phyloP scores from a whole-genome alignment of 1,139 yeast species.

The Saccharomyces hybrid region DNA sequence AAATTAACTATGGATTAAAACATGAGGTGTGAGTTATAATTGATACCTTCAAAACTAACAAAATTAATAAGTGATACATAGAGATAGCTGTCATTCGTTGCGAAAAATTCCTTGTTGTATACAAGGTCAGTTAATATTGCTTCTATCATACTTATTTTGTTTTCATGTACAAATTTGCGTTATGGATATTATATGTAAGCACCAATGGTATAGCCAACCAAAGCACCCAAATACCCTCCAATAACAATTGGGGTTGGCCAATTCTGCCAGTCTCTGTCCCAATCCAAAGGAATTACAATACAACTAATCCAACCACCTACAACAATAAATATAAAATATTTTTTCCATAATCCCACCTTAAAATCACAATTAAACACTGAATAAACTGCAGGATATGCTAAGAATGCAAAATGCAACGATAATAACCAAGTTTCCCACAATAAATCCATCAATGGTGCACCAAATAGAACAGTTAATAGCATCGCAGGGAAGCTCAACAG shows the following conservation, averaged over 20 bases:
- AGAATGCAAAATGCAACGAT: conserved; percentile 56
- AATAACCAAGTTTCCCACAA: conserved; percentile 54
- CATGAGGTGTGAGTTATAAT: no score
- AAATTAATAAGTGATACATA: neutral
- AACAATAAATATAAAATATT: conserved; percentile 41
- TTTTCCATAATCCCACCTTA: conserved; percentile 42
- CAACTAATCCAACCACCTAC: conserved; percentile 92
- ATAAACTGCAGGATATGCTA: conserved; percentile 53
- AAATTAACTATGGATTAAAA: no score
- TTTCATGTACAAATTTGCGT: neutral
- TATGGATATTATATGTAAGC: conserved; percentile 20
- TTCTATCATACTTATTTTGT: conserved; percentile 3
- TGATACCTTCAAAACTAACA: no score
- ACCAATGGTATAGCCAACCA: conserved; percentile 43
- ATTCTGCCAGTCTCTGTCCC: conserved; percentile 96
- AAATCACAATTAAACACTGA: conserved; percentile 53
- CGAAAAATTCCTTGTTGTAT: neutral
- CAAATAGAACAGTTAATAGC: conserved; percentile 55
- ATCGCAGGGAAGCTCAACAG: conserved; percentile 48
- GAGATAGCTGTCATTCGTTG: neutral
- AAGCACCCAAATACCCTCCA: conserved; percentile 73
- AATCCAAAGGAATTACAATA: conserved; percentile 86
- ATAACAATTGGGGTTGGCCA: conserved; percentile 90
- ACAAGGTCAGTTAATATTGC: conserved; percentile 5
- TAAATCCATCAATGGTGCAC: conserved; percentile 68